These are phyloP conservation scores for Chalciporus sphaerocephalus DNA, from an alignment of 768 basidiomycete genomes.

Conservation along the genomic window DNA sequence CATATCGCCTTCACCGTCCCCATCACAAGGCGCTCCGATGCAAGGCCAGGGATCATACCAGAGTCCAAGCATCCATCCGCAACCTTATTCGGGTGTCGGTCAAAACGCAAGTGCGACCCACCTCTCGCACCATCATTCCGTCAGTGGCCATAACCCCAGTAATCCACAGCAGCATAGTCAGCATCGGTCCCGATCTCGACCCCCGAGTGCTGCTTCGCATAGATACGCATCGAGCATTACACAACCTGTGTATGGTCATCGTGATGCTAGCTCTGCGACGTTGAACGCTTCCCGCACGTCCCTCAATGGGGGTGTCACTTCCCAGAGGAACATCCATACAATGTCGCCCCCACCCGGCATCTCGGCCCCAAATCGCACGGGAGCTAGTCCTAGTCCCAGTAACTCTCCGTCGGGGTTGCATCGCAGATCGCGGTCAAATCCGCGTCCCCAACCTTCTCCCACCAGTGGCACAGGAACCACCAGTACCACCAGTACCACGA, in stretches of 20 bases:
- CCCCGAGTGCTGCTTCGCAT: constrained; percentile 31
- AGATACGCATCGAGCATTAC: constrained; percentile 27
- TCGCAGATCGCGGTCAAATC: constrained; percentile 17
- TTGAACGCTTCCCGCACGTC: constrained; percentile 21
- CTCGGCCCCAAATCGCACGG: constrained; percentile 6
- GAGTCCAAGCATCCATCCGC: constrained; percentile 9
- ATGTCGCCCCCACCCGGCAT: constrained; percentile 10
- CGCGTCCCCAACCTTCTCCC: constrained; percentile 8
- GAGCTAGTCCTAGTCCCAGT: not conserved
- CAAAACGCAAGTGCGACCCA: constrained; percentile 15
- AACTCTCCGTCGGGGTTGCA: constrained; percentile 10
- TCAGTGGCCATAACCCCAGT: constrained; percentile 7
- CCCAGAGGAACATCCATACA: constrained; percentile 10
- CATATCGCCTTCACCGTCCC: not conserved
- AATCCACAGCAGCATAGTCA: constrained; percentile 17
- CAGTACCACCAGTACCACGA: not conserved
- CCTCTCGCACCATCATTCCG: constrained; percentile 9
- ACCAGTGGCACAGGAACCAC: not conserved
- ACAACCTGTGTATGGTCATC: constrained; percentile 24
- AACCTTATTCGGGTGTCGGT: constrained; percentile 1
- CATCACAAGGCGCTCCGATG: constrained; percentile 10
- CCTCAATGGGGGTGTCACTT: constrained; percentile 11
- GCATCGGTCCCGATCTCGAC: constrained; percentile 25
- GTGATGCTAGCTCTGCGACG: constrained; percentile 19
- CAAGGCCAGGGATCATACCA: constrained; percentile 20